These are phyloP conservation scores for Talaromyces sp. DNA, from an alignment of 2,329 filamentous ascomycete genomes.

Conservation along the genomic window DNA sequence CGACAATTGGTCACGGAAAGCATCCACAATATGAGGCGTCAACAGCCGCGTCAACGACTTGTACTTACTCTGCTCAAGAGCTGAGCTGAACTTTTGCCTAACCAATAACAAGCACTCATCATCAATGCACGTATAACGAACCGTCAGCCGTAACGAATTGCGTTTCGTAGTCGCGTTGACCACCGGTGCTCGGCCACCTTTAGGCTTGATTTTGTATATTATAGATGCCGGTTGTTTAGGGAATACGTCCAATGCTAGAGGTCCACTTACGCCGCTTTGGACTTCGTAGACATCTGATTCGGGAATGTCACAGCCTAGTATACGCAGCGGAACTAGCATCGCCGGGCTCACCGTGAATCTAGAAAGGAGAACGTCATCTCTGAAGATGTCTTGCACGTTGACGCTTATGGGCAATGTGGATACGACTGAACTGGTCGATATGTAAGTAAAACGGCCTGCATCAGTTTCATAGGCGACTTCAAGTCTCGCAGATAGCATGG, in stretches of 20 bases:
- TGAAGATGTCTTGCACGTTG: slow-evolving; percentile 95
- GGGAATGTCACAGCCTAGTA: slow-evolving; percentile 68
- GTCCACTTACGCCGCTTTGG: slow-evolving; percentile 46
- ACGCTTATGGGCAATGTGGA: slow-evolving; percentile 83
- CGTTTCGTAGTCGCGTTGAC: slow-evolving; percentile 21
- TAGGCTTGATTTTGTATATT: slow-evolving; percentile 67
- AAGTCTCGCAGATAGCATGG: slow-evolving; percentile 68
- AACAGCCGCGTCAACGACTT: slow-evolving; percentile 50
- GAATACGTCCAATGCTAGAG: slow-evolving; percentile 61
- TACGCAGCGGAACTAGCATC: slow-evolving; percentile 67
- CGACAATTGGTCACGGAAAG: slow-evolving; percentile 46
- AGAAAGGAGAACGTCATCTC: slow-evolving; percentile 75
- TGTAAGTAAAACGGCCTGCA: slow-evolving; percentile 62
- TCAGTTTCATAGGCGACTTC: slow-evolving; percentile 72
- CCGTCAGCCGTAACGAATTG: slow-evolving; percentile 55
- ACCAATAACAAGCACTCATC: slow-evolving; percentile 62
- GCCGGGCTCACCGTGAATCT: slow-evolving; percentile 87
- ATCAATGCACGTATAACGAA: slow-evolving; percentile 73
- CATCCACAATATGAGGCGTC: slow-evolving; percentile 48
- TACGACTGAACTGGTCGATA: slow-evolving; percentile 60
- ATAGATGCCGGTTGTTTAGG: slow-evolving; percentile 77
- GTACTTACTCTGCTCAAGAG: slow-evolving; percentile 49
- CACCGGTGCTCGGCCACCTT: slow-evolving; percentile 16
- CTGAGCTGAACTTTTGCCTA: slow-evolving; percentile 45
- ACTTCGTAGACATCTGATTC: slow-evolving; percentile 64